phyloP scores from a whole-genome alignment of 257 asterid species.

The Nicotiana benthamiana region DNA sequence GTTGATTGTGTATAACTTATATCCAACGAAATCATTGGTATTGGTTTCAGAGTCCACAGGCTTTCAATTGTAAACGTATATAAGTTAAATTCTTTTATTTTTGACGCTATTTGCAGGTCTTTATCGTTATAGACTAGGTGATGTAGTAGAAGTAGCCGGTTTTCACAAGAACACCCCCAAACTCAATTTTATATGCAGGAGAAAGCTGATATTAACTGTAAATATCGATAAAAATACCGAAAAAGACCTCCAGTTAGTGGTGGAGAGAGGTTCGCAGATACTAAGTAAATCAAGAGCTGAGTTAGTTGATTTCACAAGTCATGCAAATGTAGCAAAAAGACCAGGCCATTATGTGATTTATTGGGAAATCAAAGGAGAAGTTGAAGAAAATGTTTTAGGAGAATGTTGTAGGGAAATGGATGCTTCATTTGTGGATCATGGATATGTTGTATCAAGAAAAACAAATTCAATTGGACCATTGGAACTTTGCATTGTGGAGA shows the following conservation, averaged over 20 bases:
- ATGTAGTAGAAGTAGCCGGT: slow-evolving; percentile 63
- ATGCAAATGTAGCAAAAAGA: slow-evolving; percentile 39
- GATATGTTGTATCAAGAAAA: slow-evolving; percentile 62
- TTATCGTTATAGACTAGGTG: slow-evolving; percentile 63
- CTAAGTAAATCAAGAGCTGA: slow-evolving; percentile 40
- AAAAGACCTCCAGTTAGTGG: slow-evolving; percentile 63
- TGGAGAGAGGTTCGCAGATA: slow-evolving; percentile 46
- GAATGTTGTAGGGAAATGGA: slow-evolving; percentile 73
- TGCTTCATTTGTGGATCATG: slow-evolving; percentile 68
- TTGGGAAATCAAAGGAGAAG: slow-evolving; percentile 67
- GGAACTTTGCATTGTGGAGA: slow-evolving; percentile 68
- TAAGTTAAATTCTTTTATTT: neutral
- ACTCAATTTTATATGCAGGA: slow-evolving; percentile 58
- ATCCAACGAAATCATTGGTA: too few species aligned
- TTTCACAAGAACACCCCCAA: slow-evolving; percentile 61
- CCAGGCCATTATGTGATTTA: slow-evolving; percentile 74
- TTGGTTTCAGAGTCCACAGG: too few species aligned
- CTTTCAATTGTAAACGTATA: neutral
- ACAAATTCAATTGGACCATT: slow-evolving; percentile 61
- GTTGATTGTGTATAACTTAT: neutral
- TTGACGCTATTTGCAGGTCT: slow-evolving; percentile 33
- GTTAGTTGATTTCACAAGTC: slow-evolving; percentile 79
- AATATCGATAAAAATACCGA: slow-evolving; percentile 75
- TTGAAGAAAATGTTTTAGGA: slow-evolving; percentile 37
- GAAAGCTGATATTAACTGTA: slow-evolving; percentile 58